These are phyloP conservation scores for Leccinum subtestaceum DNA, from an alignment of 768 basidiomycete species.

Conservation along the genomic window DNA sequence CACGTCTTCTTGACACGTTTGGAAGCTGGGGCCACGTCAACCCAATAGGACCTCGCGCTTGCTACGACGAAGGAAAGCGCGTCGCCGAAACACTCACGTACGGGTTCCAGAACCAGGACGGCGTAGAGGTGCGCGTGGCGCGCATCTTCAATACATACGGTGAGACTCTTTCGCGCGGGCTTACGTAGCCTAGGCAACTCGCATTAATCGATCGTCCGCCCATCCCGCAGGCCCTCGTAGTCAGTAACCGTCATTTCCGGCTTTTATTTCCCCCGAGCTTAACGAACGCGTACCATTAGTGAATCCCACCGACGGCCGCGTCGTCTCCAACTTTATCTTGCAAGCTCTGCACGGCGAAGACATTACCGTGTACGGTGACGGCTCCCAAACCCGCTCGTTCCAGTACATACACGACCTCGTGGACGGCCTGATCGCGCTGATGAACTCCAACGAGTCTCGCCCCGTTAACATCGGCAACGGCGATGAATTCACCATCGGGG, in stretches of 20 bases:
- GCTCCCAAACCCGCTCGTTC: slow-evolving; percentile 91
- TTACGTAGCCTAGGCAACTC: not conserved
- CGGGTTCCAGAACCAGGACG: slow-evolving; percentile 91
- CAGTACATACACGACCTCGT: slow-evolving; percentile 98
- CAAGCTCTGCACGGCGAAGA: slow-evolving; percentile 95
- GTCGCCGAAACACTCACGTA: slow-evolving; percentile 98
- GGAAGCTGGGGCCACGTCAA: slow-evolving; percentile 96
- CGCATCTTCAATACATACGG: slow-evolving; percentile 99
- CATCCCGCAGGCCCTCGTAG: slow-evolving; percentile 55
- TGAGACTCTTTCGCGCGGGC: slow-evolving; percentile 12
- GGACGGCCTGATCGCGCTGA: slow-evolving; percentile 88
- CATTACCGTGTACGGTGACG: slow-evolving; percentile 96
- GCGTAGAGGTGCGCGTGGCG: slow-evolving; percentile 93
- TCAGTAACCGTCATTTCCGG: slow-evolving; percentile 39
- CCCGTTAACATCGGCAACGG: slow-evolving; percentile 96
- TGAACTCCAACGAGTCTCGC: slow-evolving; percentile 92
- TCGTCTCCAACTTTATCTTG: slow-evolving; percentile 98
- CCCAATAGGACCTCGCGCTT: slow-evolving; percentile 97
- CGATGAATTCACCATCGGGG: slow-evolving; percentile 93
- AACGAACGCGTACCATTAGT: slow-evolving; percentile 43
- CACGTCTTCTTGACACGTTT: slow-evolving; percentile 17
- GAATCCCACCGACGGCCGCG: slow-evolving; percentile 96
- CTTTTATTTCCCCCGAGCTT: slow-evolving; percentile 6
- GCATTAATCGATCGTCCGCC: not conserved
- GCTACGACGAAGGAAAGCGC: slow-evolving; percentile 99